Base-by-base conservation (phyloP, 164 flowering plant genomes). In the Buxus sempervirens region DNA sequence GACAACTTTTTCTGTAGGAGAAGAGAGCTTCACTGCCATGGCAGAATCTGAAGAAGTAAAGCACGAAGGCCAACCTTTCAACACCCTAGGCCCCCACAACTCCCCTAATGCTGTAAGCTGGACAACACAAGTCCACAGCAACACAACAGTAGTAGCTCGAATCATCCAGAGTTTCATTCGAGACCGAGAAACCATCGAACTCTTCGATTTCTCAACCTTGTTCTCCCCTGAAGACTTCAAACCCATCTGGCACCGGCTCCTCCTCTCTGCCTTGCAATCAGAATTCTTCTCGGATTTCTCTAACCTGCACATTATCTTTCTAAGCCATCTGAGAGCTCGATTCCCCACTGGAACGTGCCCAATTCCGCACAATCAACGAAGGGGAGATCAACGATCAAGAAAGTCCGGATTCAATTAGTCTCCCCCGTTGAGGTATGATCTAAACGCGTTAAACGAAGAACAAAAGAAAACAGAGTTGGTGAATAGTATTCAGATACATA, bases 1-100 rank as follows among this genome's bases (percentile, higher is more conserved):
- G 13, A 15, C 18, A 60, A 79, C 74, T 22, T 71, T 51, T 8
- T 71, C 73, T 0, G 81, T 86, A 38, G 78, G 58, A 0, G 77
- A 54, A 18, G 80, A 60, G 19, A 65, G 21, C 60, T 73, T 73
- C 32, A 62, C 69, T 55, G 69, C 79, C 78, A 77, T 42, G 9
- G 77, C 75, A 60, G 56, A 72, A 1, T 79, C 81, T 21, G 72
- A 79, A 19, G 51, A 72, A 57, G 67, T 63, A 66, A 86, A 84
- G 77, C 95, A 84, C 60, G 98, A 82, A 54, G 98, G 98, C 98
- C 96, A 93, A 0, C 93, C 96, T 65, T 86, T 90, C 75, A 92
- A 76, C 27, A 87, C 89, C 42, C 92, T 75, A 8, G 92, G 97
- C 14, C 91, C 92, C 92, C 90, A 90, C 70, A 76, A 77, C 66